Conservation (phyloP, 75 land plant species). For the Cupressus sempervirens region DNA sequence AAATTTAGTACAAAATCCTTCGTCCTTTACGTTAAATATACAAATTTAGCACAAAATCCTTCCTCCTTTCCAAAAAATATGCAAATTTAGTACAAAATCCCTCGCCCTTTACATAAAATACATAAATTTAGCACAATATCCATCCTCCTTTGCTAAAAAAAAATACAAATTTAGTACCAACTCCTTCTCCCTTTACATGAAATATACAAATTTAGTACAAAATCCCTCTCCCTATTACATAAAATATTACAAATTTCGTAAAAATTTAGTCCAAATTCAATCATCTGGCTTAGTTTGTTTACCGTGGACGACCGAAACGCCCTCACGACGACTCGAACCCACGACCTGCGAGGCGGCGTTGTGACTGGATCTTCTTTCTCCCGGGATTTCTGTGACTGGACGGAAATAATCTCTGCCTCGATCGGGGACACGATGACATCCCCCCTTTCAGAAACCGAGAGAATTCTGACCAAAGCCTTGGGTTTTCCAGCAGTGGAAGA, state of each 20-base stretch:
- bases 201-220: too few species aligned
- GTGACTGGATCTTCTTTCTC: background rate
- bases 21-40: background rate
- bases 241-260: too few species aligned
- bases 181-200: too few species aligned
- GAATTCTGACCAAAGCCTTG: background rate
- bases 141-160: too few species aligned
- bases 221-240: too few species aligned
- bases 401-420: background rate
- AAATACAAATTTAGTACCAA: too few species aligned
- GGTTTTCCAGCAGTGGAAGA: background rate
- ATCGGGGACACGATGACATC: background rate
- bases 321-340: conserved; percentile 1
- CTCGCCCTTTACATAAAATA: too few species aligned
- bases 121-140: too few species aligned
- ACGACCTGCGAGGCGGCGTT: background rate
- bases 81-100: too few species aligned
- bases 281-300: background rate
- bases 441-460: background rate
- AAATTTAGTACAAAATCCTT: background rate
- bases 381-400: background rate
- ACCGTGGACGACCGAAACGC: background rate
- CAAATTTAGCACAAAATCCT: too few species aligned
- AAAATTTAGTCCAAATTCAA: background rate
- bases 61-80: too few species aligned